Percentiles rank a stretch among this genome's conserved stretches.
phyloP scores from a whole-genome alignment of 306 rosid genomes.

The Acacia melanoxylon region DNA sequence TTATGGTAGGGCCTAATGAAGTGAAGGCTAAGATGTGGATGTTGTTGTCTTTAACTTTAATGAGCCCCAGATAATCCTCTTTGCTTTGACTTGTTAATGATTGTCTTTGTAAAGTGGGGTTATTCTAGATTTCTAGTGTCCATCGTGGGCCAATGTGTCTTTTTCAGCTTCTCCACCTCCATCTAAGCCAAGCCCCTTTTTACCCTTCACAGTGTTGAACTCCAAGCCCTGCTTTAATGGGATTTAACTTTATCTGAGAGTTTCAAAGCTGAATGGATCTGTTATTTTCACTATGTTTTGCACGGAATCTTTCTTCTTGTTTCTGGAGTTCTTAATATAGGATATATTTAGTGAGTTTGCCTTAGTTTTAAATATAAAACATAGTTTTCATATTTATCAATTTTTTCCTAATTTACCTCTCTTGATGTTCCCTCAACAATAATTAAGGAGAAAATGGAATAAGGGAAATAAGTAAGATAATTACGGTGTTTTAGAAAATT shows the following conservation, averaged over 20 bases:
- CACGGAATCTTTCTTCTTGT: background rate
- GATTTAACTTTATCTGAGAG: background rate
- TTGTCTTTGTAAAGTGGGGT: slow-evolving; percentile 35
- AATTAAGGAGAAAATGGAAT: no score
- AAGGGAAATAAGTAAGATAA: no score
- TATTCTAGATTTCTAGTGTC: slow-evolving; percentile 34
- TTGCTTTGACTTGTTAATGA: slow-evolving; percentile 28
- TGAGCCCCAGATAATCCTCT: slow-evolving; percentile 25
- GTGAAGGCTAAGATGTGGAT: slow-evolving; percentile 33
- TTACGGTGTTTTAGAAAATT: no score
- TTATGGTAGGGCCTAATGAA: slow-evolving; percentile 34
- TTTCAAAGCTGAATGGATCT: slow-evolving; percentile 3
- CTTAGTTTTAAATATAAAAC: no score
- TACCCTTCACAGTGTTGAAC: background rate
- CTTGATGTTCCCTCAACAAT: no score
- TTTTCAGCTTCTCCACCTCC: slow-evolving; percentile 19
- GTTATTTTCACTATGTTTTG: slow-evolving; percentile 7
- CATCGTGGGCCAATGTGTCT: slow-evolving; percentile 33
- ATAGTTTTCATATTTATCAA: no score
- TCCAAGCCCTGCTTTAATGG: slow-evolving; percentile 2
- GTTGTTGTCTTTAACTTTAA: slow-evolving; percentile 22
- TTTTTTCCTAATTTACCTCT: no score
- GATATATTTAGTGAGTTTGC: no score
- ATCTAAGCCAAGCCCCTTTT: slow-evolving; percentile 19
- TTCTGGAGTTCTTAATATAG: no score